phyloP scores from a whole-genome alignment of 1,284 basidiomycete genomes.

The Trametes sp. region DNA sequence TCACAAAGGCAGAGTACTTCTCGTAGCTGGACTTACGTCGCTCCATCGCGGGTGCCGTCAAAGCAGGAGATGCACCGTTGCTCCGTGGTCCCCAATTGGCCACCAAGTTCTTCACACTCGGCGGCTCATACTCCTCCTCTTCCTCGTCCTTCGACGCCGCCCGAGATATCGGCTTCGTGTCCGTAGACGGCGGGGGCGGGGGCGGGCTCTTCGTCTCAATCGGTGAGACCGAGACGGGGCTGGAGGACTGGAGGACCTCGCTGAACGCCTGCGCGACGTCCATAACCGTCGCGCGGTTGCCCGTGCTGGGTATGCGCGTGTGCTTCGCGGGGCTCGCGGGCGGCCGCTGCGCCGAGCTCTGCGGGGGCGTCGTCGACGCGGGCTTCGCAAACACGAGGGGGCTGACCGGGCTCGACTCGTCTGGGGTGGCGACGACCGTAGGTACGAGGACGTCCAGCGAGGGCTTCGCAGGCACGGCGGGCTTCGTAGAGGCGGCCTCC shows the following conservation, averaged over 20 bases:
- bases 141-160: conserved; percentile 10
- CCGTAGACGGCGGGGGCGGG: conserved; percentile 9
- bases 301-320: conserved; percentile 69
- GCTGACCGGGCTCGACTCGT: conserved; percentile 21
- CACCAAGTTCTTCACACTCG: conserved; percentile 36
- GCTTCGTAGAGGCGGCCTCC: conserved; percentile 7
- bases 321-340: conserved; percentile 46
- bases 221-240: conserved; percentile 13
- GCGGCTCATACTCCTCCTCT: conserved; percentile 30
- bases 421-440: not conserved
- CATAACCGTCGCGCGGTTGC: conserved; percentile 76
- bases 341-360: conserved; percentile 27
- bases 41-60: conserved; percentile 44
- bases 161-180: not conserved
- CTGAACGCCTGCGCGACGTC: conserved; percentile 73
- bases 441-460: conserved; percentile 20
- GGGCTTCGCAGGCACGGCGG: conserved; percentile 19
- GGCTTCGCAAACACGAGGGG: conserved; percentile 19
- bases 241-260: conserved; percentile 38
- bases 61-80: conserved; percentile 13
- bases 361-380: conserved; percentile 23
- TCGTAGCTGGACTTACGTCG: conserved; percentile 73
- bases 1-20: conserved; percentile 62
- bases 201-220: conserved; percentile 9
- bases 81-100: conserved; percentile 34